A percentile compares a stretch with the other conserved stretches of the same genome.
phyloP scores from a whole-genome alignment of 1,139 yeast genomes.

The Yamadazyma atmosphaerica region DNA sequence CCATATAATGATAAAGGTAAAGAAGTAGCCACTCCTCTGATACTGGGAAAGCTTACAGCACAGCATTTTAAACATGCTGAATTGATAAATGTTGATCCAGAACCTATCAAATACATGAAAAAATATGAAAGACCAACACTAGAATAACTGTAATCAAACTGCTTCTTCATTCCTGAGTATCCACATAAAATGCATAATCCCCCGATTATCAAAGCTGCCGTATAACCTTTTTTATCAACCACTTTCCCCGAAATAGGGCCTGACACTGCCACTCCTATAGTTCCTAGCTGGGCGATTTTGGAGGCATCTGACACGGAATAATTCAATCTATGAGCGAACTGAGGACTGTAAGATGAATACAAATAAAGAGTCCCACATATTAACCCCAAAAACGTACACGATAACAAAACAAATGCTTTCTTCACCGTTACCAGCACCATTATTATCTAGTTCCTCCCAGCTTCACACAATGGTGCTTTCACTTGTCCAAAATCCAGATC shows the following conservation, averaged over 20 bases:
- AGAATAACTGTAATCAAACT: slow-evolving; percentile 35
- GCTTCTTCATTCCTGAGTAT: slow-evolving; percentile 48
- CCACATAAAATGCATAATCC: slow-evolving; percentile 44
- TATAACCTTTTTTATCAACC: slow-evolving; percentile 56
- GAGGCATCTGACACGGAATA: slow-evolving; percentile 58
- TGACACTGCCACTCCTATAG: slow-evolving; percentile 55
- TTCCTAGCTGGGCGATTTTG: slow-evolving; percentile 57
- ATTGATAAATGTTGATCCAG: slow-evolving; percentile 56
- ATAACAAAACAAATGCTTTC: slow-evolving; percentile 37
- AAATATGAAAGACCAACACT: slow-evolving; percentile 35
- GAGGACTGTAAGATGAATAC: slow-evolving; percentile 65
- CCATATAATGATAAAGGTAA: slow-evolving; percentile 62
- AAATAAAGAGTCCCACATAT: slow-evolving; percentile 63
- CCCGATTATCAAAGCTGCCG: slow-evolving; percentile 45
- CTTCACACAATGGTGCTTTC: too few relatives aligned
- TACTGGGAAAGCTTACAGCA: slow-evolving; percentile 55
- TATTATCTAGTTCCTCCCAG: not conserved
- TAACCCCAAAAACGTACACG: slow-evolving; percentile 52
- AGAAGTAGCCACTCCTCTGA: slow-evolving; percentile 60
- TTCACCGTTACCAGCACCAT: slow-evolving; percentile 27
- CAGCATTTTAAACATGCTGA: slow-evolving; percentile 58
- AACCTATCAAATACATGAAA: slow-evolving; percentile 46
- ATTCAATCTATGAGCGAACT: slow-evolving; percentile 51
- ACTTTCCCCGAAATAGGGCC: slow-evolving; percentile 61
- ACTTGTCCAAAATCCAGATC: not conserved